Conservation (phyloP, 495 filamentous ascomycete species). For the Penicillium chermesinum region DNA sequence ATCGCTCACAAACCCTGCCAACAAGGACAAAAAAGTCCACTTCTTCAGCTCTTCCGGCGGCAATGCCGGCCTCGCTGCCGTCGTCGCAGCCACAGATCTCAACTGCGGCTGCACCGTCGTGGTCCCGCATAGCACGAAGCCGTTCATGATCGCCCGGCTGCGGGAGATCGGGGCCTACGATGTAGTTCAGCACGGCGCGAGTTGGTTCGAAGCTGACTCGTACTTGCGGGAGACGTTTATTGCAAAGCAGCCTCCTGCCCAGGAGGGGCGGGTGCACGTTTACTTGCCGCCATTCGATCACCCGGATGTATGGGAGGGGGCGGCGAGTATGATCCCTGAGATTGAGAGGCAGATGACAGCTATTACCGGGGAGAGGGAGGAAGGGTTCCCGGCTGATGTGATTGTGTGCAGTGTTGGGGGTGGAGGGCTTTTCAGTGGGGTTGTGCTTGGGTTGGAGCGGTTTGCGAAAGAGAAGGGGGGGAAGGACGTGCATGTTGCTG, state of each 20-base stretch:
- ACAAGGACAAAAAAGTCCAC: conserved; percentile 43
- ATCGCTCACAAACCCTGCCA: conserved; percentile 34
- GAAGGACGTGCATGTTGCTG: conserved; percentile 53
- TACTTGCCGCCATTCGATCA: conserved; percentile 77
- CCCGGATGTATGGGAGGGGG: conserved; percentile 71
- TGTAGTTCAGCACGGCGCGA: conserved; percentile 66
- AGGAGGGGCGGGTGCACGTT: conserved; percentile 49
- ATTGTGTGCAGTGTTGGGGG: conserved; percentile 82
- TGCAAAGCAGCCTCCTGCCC: conserved; percentile 27
- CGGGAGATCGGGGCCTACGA: conserved; percentile 55
- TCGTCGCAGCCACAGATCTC: conserved; percentile 63
- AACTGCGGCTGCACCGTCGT: conserved; percentile 66
- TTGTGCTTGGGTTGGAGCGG: conserved; percentile 61
- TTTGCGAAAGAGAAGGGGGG: conserved; percentile 23
- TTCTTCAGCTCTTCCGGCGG: conserved; percentile 86
- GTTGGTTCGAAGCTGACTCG: conserved; percentile 73
- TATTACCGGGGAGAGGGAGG: conserved; percentile 2
- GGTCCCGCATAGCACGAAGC: conserved; percentile 61
- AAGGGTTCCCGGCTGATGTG: conserved; percentile 47
- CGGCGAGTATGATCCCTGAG: conserved; percentile 66
- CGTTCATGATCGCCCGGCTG: conserved; percentile 68
- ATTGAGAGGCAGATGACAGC: conserved; percentile 50
- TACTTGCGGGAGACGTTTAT: conserved; percentile 59
- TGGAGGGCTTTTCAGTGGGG: conserved; percentile 75
- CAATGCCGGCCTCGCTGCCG: conserved; percentile 89